Conservation (phyloP, 306 rosid genomes). For the Pachyrhizus erosus region DNA sequence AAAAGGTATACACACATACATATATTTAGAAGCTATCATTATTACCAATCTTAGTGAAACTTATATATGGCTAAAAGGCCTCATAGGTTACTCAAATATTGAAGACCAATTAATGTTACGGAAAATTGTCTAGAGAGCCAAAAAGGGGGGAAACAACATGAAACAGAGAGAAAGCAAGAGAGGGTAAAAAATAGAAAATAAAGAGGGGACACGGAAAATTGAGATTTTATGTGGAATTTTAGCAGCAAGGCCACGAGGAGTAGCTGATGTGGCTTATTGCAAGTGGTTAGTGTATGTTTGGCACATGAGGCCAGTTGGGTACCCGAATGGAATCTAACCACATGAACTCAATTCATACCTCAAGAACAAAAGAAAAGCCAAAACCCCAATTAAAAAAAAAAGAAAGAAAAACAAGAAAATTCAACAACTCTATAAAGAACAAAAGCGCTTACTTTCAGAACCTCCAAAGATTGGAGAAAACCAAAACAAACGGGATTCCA, state of each 20-base stretch:
- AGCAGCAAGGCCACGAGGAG: slow-evolving; percentile 55
- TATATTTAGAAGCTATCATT: slow-evolving; percentile 17
- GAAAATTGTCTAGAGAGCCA: slow-evolving; percentile 5
- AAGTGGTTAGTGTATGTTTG: slow-evolving; percentile 50
- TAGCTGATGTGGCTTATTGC: slow-evolving; percentile 52
- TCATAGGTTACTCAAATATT: slow-evolving; percentile 18
- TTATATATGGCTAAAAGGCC: not conserved
- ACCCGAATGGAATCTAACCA: slow-evolving; percentile 56
- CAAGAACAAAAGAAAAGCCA: slow-evolving; percentile 48
- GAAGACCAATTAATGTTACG: slow-evolving; percentile 7
- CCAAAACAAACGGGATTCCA: slow-evolving; percentile 13
- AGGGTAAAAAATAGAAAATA: slow-evolving; percentile 9
- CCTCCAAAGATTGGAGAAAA: slow-evolving; percentile 23
- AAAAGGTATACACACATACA: not conserved
- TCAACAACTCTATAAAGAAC: slow-evolving; percentile 12
- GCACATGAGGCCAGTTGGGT: slow-evolving; percentile 44
- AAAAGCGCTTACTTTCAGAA: slow-evolving; percentile 34
- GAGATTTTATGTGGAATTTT: slow-evolving; percentile 36
- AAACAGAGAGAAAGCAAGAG: slow-evolving; percentile 26
- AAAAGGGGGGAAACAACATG: slow-evolving; percentile 17
- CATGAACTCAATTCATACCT: slow-evolving; percentile 37
- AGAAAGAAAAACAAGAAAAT: not conserved
- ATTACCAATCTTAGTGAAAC: not conserved
- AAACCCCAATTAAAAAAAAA: not conserved
- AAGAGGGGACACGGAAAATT: slow-evolving; percentile 16